Evolutionary conservation across 2,329 filamentous ascomycete genomes (phyloP).

Genomic region (Monosporascus sp.): DNA sequence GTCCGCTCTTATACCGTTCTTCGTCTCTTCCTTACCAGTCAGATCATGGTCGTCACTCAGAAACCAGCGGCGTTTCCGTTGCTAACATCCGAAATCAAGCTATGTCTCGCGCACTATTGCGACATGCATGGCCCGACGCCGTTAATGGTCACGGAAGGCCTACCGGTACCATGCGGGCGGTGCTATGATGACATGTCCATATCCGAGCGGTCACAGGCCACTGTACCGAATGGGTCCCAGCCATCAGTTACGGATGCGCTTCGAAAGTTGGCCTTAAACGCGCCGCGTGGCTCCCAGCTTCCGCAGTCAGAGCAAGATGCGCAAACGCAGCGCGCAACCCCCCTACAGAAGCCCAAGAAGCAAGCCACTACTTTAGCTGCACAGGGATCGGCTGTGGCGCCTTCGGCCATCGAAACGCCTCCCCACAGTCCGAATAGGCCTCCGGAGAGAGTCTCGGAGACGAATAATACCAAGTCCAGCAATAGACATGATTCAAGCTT

Average conservation of each 20-base stretch:
- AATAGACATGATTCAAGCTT: slow-evolving; percentile 53
- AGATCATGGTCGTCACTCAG: slow-evolving; percentile 17
- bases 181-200: slow-evolving; percentile 47
- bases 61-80: slow-evolving; percentile 20
- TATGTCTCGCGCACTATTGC: slow-evolving; percentile 66
- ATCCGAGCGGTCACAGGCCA: slow-evolving; percentile 34
- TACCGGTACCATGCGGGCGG: slow-evolving; percentile 53
- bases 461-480: slow-evolving; percentile 11
- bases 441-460: slow-evolving; percentile 25
- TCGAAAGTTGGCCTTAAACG: slow-evolving; percentile 39
- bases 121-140: slow-evolving; percentile 65
- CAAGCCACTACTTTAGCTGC: slow-evolving; percentile 11
- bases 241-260: slow-evolving; percentile 41
- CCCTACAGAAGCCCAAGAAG: slow-evolving; percentile 35
- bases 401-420: slow-evolving; percentile 49
- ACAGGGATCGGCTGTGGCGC: slow-evolving; percentile 23
- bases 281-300: slow-evolving; percentile 36
- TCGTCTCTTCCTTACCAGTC: neutral
- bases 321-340: slow-evolving; percentile 35
- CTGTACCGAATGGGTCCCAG: slow-evolving; percentile 29
- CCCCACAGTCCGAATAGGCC: slow-evolving; percentile 48
- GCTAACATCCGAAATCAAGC: slow-evolving; percentile 45
- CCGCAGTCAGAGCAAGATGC: slow-evolving; percentile 40
- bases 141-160: slow-evolving; percentile 63
- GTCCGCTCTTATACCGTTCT: neutral